phyloP scores from a whole-genome alignment of 176 grass and related monocot species.

The Cenchrus fungigraminus region DNA sequence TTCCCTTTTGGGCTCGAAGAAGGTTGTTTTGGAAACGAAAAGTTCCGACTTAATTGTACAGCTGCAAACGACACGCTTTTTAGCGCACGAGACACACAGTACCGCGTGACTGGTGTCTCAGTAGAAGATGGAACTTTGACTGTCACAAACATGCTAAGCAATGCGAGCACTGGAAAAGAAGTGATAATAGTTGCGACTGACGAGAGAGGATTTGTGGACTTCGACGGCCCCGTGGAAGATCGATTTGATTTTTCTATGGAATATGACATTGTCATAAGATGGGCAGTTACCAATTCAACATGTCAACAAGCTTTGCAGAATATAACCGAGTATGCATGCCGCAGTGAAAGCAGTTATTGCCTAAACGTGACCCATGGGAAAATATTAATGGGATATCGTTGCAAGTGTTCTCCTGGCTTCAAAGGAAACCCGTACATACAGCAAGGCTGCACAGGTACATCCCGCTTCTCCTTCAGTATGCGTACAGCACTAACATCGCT shows the following conservation, averaged over 20 bases:
- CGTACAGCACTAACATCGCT: too few relatives aligned
- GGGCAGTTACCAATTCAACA: neutral
- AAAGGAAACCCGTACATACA: conserved; percentile 50
- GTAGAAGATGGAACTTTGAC: conserved; percentile 27
- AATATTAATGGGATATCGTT: conserved; percentile 26
- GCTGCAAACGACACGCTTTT: neutral
- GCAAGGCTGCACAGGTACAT: conserved; percentile 35
- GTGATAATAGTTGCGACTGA: rapidly evolving
- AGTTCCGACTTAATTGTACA: conserved; percentile 21
- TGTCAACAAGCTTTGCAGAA: neutral
- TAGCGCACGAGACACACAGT: rapidly evolving
- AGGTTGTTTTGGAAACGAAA: neutral
- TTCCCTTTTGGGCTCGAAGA: conserved; percentile 37
- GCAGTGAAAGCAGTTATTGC: neutral
- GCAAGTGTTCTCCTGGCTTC: conserved; percentile 18
- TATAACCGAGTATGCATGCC: neutral
- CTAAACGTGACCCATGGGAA: neutral
- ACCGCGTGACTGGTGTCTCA: neutral
- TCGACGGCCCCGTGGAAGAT: neutral
- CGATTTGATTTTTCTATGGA: neutral
- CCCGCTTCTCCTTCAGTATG: neutral
- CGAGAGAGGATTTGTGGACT: rapidly evolving
- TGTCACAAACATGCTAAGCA: neutral
- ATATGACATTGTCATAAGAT: neutral
- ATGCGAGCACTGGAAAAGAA: neutral